Evolutionary conservation across 1,284 basidiomycete genomes (phyloP).

Genomic region (Phylloporus sp.): DNA sequence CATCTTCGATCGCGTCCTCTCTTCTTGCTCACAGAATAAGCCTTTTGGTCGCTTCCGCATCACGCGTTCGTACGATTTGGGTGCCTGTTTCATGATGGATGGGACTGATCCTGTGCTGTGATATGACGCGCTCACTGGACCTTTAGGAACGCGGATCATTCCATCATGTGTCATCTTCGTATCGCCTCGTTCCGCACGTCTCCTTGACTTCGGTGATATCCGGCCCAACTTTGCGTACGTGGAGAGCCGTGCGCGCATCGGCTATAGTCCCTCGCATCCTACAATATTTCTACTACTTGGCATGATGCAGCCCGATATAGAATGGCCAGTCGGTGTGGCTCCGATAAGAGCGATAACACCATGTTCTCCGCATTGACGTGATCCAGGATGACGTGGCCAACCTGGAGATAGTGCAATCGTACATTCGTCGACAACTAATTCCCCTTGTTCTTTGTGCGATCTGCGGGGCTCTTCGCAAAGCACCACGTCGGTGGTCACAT

Average conservation of each 20-base stretch:
- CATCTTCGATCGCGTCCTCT: background rate
- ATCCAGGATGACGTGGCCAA: background rate
- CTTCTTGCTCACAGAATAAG: background rate
- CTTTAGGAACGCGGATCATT: background rate
- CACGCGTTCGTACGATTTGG: background rate
- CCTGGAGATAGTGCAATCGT: background rate
- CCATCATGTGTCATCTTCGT: background rate
- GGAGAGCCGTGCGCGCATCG: background rate
- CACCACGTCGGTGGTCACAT: background rate
- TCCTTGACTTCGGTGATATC: no score
- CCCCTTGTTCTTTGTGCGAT: background rate
- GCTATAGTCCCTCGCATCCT: no score
- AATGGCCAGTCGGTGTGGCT: background rate
- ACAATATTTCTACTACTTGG: background rate
- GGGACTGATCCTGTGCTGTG: background rate
- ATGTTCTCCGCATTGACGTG: background rate
- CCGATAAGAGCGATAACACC: background rate
- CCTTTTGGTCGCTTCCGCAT: background rate
- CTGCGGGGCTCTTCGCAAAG: background rate
- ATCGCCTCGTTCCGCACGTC: background rate
- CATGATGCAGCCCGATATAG: background rate
- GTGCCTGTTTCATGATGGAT: background rate
- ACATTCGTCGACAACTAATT: background rate
- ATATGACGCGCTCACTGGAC: background rate
- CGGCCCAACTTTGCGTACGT: no score